phyloP scores from a whole-genome alignment of 352 stramenopile genomes.

The Thraustochytrium sp. region DNA sequence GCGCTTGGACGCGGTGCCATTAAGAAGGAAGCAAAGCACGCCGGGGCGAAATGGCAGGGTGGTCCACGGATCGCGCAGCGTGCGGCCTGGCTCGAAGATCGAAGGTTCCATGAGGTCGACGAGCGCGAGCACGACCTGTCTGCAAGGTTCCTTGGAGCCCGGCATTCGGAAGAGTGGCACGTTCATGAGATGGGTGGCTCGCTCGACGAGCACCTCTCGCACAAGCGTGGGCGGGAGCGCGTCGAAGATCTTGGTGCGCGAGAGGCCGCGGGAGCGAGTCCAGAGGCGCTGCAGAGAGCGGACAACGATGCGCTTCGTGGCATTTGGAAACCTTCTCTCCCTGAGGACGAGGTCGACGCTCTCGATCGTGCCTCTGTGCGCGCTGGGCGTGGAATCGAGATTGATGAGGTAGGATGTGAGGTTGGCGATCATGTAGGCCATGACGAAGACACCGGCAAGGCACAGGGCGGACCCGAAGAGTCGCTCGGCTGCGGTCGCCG shows the following conservation, averaged over 20 bases:
- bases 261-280: background rate
- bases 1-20: background rate
- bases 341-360: background rate
- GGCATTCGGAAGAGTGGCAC: background rate
- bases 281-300: background rate
- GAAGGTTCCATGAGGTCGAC: constrained; percentile 7
- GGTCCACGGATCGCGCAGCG: background rate
- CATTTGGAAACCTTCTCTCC: background rate
- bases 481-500: background rate
- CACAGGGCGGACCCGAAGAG: background rate
- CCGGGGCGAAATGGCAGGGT: background rate
- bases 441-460: constrained; percentile 15
- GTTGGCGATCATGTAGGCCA: constrained; percentile 39
- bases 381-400: background rate
- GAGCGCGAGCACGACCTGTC: background rate
- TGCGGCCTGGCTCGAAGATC: background rate
- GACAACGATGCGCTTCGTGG: background rate
- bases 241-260: background rate
- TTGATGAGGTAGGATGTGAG: constrained; percentile 42
- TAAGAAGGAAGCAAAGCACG: background rate
- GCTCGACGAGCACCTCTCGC: background rate
- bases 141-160: background rate
- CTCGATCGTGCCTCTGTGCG: constrained; percentile 10
- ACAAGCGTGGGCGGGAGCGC: background rate
- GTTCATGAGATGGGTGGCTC: background rate